Conservation (phyloP, 148 eudicot species). For the Pharnaceum exiguum region DNA sequence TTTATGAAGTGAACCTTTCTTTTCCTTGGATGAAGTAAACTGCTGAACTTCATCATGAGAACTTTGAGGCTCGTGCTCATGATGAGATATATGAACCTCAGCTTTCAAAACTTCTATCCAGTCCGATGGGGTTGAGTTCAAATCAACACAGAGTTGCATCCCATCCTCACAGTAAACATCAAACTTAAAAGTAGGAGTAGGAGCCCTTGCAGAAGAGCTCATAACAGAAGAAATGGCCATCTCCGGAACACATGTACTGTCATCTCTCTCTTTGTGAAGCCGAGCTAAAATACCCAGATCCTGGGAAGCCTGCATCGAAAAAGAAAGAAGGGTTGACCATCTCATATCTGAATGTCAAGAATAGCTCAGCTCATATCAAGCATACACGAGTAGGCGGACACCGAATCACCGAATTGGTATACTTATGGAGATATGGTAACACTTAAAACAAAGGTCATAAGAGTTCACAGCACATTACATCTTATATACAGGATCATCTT, state of each 20-base stretch:
- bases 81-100: conserved; percentile 23
- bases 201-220: conserved; percentile 19
- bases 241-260: conserved; percentile 23
- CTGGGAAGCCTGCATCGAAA: conserved; percentile 26
- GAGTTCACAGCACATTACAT: too few relatives aligned
- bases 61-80: conserved; percentile 18
- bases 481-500: too few relatives aligned
- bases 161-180: conserved; percentile 39
- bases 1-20: conserved; percentile 12
- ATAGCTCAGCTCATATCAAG: not conserved
- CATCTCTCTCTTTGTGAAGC: conserved; percentile 19
- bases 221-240: conserved; percentile 27
- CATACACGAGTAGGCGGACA: too few relatives aligned
- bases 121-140: conserved; percentile 43
- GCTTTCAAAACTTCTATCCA: conserved; percentile 33
- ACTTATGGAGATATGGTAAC: too few relatives aligned
- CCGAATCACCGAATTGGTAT: too few relatives aligned
- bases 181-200: conserved; percentile 31
- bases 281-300: conserved; percentile 19
- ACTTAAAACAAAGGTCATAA: too few relatives aligned
- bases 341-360: not conserved
- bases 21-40: conserved; percentile 16
- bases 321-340: not conserved
- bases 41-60: conserved; percentile 28
- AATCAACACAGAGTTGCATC: conserved; percentile 47